Base-by-base conservation (phyloP, 2,329 filamentous ascomycete genomes). In the Phoma sp. region DNA sequence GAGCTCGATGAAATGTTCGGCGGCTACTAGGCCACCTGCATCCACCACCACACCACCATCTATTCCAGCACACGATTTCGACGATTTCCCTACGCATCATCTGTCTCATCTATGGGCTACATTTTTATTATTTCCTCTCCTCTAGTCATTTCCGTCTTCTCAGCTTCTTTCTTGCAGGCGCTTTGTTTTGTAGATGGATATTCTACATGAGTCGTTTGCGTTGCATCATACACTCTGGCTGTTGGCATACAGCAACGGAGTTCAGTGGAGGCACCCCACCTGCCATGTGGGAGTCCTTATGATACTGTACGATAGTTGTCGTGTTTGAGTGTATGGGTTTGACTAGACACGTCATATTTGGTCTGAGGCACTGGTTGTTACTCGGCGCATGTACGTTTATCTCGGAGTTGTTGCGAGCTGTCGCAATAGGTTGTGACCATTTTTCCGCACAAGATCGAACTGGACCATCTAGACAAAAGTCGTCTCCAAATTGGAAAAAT, bases 1-100 rank as follows among this genome's bases (percentile, higher is more conserved):
- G 95, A 99, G 80, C 86, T 98, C 22, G 94, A 98, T 71, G 87
- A 90, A 66, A 84, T 97, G 73, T 85, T 97, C 68, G 88, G 90
- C 71, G 88, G 85, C 64, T 91, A 87, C 74, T 92, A 78, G 82
- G 41, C 35, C 33, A 36, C 29, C 29, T 31, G 46, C 48, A 37
- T 60, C n/a, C 33, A 52, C 33, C 47, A 43, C 25, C 15, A 33
- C 29, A 33, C 17, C 37, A 31, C 49, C 40, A 57, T 60, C 35
- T 41, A 47, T 29, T 60, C 36, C 51, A 36, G 60, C 55, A 62
- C 41, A 69, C 55, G 63, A 68, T 59, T 57, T 63, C 69, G 58
- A 74, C 65, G 70, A 73, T 64, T 63, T 73, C 64, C 57, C 57
- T 69, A 51, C 55, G 49, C 55, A 51, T 54, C 53, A 55, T 52